Percentiles rank a stretch among this genome's conserved stretches.
Conservation (phyloP, 345 rosid species). For the Nasturtium officinale region DNA sequence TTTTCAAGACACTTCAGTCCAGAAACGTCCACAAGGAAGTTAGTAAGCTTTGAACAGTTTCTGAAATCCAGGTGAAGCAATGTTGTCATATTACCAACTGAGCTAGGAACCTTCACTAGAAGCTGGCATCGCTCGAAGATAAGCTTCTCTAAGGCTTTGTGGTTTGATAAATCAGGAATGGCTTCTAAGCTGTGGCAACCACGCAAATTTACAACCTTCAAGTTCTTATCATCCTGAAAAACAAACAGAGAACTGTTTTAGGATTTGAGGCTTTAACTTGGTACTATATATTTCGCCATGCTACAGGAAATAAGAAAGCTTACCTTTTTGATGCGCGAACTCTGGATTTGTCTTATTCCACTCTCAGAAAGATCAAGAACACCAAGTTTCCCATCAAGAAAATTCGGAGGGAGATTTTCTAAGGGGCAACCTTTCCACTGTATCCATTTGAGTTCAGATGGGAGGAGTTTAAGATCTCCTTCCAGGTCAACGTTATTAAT, state of each 20-base stretch:
- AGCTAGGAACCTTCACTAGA: conserved; percentile 35
- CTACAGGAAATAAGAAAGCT: neutral
- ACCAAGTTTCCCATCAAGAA: conserved; percentile 49
- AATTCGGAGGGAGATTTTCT: conserved; percentile 50
- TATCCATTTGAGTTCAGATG: conserved; percentile 62
- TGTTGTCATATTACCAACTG: conserved; percentile 30
- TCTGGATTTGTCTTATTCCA: conserved; percentile 48
- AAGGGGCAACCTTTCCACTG: conserved; percentile 68
- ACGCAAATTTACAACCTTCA: conserved; percentile 40
- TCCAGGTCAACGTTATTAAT: conserved; percentile 56
- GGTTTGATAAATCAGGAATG: conserved; percentile 43
- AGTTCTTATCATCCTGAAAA: conserved; percentile 29
- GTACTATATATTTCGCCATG: neutral
- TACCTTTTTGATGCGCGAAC: conserved; percentile 40
- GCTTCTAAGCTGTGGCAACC: conserved; percentile 39
- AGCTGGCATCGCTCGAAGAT: conserved; percentile 30
- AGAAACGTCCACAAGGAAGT: conserved; percentile 41
- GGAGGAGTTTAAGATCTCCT: conserved; percentile 57
- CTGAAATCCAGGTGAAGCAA: conserved; percentile 35
- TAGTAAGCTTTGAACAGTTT: conserved; percentile 33
- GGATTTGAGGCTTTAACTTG: too few relatives aligned
- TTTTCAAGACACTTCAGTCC: conserved; percentile 37
- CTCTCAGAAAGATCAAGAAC: conserved; percentile 78
- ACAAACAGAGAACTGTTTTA: too few relatives aligned
- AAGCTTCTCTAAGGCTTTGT: conserved; percentile 33